Evolutionary conservation across 495 filamentous ascomycete species (phyloP).

Genomic region (Penicillium antarcticum): DNA sequence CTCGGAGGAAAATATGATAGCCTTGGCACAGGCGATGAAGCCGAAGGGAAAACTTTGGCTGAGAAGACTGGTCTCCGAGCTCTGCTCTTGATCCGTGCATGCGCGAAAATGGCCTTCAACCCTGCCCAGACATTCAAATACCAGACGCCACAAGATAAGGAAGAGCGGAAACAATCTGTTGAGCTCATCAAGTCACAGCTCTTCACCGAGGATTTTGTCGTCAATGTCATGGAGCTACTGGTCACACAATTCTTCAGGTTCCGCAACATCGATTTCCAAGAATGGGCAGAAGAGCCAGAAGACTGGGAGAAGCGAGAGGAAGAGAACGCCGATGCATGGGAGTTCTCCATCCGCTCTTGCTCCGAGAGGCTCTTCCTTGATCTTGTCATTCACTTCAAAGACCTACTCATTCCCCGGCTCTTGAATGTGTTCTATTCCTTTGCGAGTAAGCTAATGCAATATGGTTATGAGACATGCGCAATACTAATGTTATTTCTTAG

Average conservation of each 20-base stretch:
- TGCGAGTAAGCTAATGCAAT: constrained; percentile 47
- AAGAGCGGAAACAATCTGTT: constrained; percentile 62
- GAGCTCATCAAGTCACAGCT: constrained; percentile 65
- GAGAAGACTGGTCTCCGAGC: constrained; percentile 79
- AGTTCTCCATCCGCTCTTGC: constrained; percentile 85
- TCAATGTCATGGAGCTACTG: constrained; percentile 74
- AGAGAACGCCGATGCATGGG: constrained; percentile 72
- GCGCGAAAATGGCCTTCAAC: constrained; percentile 76
- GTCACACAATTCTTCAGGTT: constrained; percentile 88
- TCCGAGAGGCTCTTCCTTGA: constrained; percentile 93
- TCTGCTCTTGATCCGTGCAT: constrained; percentile 77
- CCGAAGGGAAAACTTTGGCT: constrained; percentile 53
- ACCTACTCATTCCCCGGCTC: constrained; percentile 69
- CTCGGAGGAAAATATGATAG: constrained; percentile 68
- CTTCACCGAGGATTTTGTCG: constrained; percentile 69
- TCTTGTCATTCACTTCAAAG: constrained; percentile 80
- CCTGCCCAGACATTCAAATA: constrained; percentile 80
- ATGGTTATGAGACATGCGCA: neutral
- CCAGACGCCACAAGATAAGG: constrained; percentile 63
- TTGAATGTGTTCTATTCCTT: constrained; percentile 74
- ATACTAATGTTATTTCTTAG: constrained; percentile 23
- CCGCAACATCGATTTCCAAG: constrained; percentile 74
- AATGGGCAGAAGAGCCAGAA: constrained; percentile 90
- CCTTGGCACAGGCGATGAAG: constrained; percentile 48
- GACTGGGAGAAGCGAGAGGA: constrained; percentile 89